Conservation (phyloP, 2,329 filamentous ascomycete genomes). For the Albophoma yamanashiensis region DNA sequence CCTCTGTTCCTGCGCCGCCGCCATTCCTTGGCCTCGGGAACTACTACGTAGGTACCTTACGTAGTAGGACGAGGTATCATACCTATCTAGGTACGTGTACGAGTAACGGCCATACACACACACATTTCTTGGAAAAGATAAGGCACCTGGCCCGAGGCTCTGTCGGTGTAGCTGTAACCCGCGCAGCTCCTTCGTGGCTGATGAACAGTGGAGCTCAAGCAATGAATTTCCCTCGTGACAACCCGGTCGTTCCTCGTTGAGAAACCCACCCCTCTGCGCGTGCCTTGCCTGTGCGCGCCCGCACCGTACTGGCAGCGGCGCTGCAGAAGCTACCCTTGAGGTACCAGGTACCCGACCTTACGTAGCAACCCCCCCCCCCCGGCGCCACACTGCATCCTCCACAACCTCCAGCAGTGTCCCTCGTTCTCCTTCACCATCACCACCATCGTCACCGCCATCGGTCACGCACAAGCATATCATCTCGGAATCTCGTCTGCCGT, state of each 20-base stretch:
- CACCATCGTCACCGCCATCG: background rate
- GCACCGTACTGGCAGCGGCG: background rate
- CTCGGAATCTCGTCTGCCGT: background rate
- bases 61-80: too few relatives aligned
- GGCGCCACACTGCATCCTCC: background rate
- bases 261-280: too few relatives aligned
- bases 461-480: background rate
- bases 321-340: background rate
- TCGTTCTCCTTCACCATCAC: background rate
- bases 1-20: too few relatives aligned
- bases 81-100: too few relatives aligned
- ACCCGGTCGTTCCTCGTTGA: background rate
- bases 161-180: background rate
- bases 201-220: background rate
- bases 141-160: too few relatives aligned
- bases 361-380: too few relatives aligned
- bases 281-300: too few relatives aligned
- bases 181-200: background rate
- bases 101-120: too few relatives aligned
- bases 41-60: too few relatives aligned
- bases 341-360: background rate
- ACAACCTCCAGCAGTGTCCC: background rate
- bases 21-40: background rate
- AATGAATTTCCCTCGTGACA: background rate
- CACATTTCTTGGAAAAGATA: too few relatives aligned